Percentiles rank a stretch among this genome's conserved stretches.
Conservation (phyloP, 1,284 basidiomycete genomes). For the Macrocybe sp. region DNA sequence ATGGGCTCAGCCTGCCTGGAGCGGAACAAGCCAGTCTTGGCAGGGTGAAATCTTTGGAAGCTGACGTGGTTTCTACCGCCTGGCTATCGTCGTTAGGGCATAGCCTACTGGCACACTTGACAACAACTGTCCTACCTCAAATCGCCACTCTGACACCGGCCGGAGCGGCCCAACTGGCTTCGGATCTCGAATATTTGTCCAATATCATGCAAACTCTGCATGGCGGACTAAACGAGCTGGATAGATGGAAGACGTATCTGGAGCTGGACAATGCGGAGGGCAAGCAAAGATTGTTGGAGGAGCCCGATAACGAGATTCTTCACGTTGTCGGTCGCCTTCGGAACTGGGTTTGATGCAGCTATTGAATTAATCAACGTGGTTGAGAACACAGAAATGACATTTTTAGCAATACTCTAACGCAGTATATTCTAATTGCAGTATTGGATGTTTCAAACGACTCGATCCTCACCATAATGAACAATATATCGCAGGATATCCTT, state of each 20-base stretch:
- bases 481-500: too few relatives aligned
- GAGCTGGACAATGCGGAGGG: slow-evolving; percentile 58
- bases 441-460: too few relatives aligned
- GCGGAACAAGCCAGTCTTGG: slow-evolving; percentile 19
- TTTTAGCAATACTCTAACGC: too few relatives aligned
- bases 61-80: slow-evolving; percentile 79
- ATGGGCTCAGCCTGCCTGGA: slow-evolving; percentile 21
- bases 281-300: slow-evolving; percentile 30
- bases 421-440: too few relatives aligned
- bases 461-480: too few relatives aligned
- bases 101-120: slow-evolving; percentile 71
- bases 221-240: slow-evolving; percentile 73
- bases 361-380: too few relatives aligned
- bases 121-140: slow-evolving; percentile 54
- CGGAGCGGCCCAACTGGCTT: slow-evolving; percentile 82
- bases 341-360: slow-evolving; percentile 33
- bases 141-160: slow-evolving; percentile 55
- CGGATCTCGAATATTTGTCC: slow-evolving; percentile 84
- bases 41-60: slow-evolving; percentile 39
- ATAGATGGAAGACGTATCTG: slow-evolving; percentile 66
- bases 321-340: slow-evolving; percentile 45
- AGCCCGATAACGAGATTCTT: slow-evolving; percentile 32
- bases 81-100: slow-evolving; percentile 91
- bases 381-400: too few relatives aligned
- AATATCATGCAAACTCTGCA: slow-evolving; percentile 92